Conservation (phyloP, 2,329 filamentous ascomycete genomes). For the Pseudocercospora ulei region DNA sequence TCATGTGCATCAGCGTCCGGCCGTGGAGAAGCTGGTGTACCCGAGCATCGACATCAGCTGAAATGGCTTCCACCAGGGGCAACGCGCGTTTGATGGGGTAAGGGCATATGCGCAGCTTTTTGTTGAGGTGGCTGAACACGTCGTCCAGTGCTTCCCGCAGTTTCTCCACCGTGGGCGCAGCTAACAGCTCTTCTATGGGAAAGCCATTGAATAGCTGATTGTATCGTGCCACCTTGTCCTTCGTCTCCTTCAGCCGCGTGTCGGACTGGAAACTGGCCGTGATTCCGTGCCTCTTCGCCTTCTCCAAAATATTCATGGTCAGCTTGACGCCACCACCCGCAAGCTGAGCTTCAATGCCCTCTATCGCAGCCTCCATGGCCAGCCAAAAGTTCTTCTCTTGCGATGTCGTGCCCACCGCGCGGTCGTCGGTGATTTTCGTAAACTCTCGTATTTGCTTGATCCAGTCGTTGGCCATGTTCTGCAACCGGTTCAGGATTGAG, state of each 20-base stretch:
- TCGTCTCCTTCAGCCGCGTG: constrained; percentile 89
- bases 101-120: constrained; percentile 90
- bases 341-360: constrained; percentile 82
- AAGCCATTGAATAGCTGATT: constrained; percentile 99
- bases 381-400: constrained; percentile 99
- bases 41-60: constrained; percentile 76
- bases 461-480: constrained; percentile 91
- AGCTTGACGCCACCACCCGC: constrained; percentile 78
- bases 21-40: constrained; percentile 80
- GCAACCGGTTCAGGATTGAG: constrained; percentile 83
- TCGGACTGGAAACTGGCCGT: constrained; percentile 95
- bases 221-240: constrained; percentile 94
- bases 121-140: constrained; percentile 92
- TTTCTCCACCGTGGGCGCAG: constrained; percentile 79
- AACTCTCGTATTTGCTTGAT: constrained; percentile 97
- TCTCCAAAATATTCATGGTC: constrained; percentile 88
- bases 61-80: constrained; percentile 93
- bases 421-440: constrained; percentile 85
- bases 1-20: constrained; percentile 78
- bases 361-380: constrained; percentile 87
- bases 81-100: constrained; percentile 89
- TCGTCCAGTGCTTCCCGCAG: constrained; percentile 78
- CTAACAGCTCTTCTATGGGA: constrained; percentile 85
- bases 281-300: constrained; percentile 95
- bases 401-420: constrained; percentile 66